Base-by-base conservation (phyloP, 306 rosid genomes). In the Oemleria cerasiformis region DNA sequence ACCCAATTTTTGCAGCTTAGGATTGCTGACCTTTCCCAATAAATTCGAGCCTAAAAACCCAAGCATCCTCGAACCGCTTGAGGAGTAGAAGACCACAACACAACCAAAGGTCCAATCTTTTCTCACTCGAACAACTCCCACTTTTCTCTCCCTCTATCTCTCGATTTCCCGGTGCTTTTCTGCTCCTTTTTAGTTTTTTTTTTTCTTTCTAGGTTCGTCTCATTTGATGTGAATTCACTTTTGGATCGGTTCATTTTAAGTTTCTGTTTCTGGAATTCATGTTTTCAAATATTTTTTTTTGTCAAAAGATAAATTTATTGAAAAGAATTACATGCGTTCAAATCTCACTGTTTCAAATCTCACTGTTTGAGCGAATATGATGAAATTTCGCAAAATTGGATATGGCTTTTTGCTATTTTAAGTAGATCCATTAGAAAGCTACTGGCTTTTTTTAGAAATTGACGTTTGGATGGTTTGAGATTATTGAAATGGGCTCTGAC, bases 1-100 rank as follows among this genome's bases (percentile, higher is more conserved):
- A n/a, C 79, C 80, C 77, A 55, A 5, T 30, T 47, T 67, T n/a
- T 45, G 61, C 61, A 47, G 45, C 41, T 60, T 30, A 19, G 78
- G 74, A 74, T 16, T 0, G 19, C 7, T 14, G 16, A 0, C 74
- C 0, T 45, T 65, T 50, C 21, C 45, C 63, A 51, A 69, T 75
- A 70, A 68, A 71, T 60, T 7, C 7, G 11, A 43, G 13, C 56
- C 65, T 70, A 55, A 16, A 54, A 10, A 8, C 20, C 65, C 65
- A 0, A 0, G 0, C 55, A 23, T 54, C 43, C 30, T 57, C 74
- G 74, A 70, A 70, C 74, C 74, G 55, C 74, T 70, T 56, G 74
- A 42, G 30, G 45, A n/a, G n/a, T n/a, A 13, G 73, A 41, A 70
- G 63, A 70, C 11, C 17, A 2, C 20, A 25, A 8, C 10, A 41